Base-by-base conservation (phyloP, 1,284 basidiomycete species). In the Rhodotorula sp. region DNA sequence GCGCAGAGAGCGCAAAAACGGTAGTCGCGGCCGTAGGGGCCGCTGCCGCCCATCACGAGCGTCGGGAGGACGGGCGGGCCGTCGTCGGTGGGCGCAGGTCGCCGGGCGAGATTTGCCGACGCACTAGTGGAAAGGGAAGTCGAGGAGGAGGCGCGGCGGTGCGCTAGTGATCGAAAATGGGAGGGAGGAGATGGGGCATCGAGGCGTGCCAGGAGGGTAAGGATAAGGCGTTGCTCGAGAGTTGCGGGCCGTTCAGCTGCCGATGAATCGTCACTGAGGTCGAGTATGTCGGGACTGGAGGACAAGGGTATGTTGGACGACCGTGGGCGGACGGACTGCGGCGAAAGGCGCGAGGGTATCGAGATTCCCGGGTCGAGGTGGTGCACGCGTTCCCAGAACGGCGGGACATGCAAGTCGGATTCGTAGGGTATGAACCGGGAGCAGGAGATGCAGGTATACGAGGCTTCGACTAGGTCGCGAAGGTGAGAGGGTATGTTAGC, bases 311-410 rank as follows among this genome's bases (percentile, higher is more conserved):
- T 46, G 50, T 18, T 22, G 26, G 20, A 13, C 18, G 44, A 18
- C 37, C 55, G 16, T 20, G 59, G 44, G 2, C 22, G 22, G 18
- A 40, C 9, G 37, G 40, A 13, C 16, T 28, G 40, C n/a, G 59
- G 56, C 28, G 62, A 50, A 2, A 65, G 24, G 13, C 52, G 63
- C 4, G 59, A 37, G 1, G 66, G 59, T 9, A 70, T 16, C 26
- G 50, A n/a, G 34, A 71, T 57, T 11, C 69, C 69, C 8, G 69
- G 66, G 26, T 65, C 62, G 34, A 71, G 66, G 47, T 64, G 62
- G 48, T 68, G 69, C 11, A 60, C 37, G 16, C 69, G 62, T 28
- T 71, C 69, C 31, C 15, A 62, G 24, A 70, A 53, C 15, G 65
- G 44, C 11, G 61, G 53, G 15, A 67, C 22, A 26, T 40, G 30